phyloP scores from a whole-genome alignment of 2,329 filamentous ascomycete genomes.

The Fusarium sp. region DNA sequence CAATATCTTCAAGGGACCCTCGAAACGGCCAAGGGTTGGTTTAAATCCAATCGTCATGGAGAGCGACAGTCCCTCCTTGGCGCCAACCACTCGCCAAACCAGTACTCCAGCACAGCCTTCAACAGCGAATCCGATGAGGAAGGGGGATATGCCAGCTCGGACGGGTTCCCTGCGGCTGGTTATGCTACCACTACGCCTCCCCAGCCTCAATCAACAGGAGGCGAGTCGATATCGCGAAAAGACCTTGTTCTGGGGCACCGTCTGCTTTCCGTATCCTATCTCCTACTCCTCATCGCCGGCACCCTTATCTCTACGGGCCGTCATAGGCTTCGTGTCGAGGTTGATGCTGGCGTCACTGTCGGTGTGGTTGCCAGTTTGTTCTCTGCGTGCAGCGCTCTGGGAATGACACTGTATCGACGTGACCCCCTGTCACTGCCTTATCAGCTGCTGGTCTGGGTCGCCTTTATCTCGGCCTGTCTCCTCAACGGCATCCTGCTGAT shows the following conservation, averaged over 20 bases:
- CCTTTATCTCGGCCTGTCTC: slow-evolving; percentile 54
- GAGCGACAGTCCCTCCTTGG: slow-evolving; percentile 48
- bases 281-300: slow-evolving; percentile 73
- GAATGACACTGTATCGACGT: slow-evolving; percentile 66
- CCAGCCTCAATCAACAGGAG: slow-evolving; percentile 64
- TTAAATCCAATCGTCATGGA: slow-evolving; percentile 49
- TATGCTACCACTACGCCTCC: slow-evolving; percentile 70
- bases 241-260: slow-evolving; percentile 65
- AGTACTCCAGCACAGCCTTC: slow-evolving; percentile 47
- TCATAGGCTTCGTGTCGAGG: slow-evolving; percentile 75
- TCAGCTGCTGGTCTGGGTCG: slow-evolving; percentile 54
- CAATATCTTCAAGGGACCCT: slow-evolving; percentile 63
- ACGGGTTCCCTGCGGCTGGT: slow-evolving; percentile 61
- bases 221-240: slow-evolving; percentile 64
- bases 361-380: slow-evolving; percentile 76
- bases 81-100: slow-evolving; percentile 39
- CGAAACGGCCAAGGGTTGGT: slow-evolving; percentile 65
- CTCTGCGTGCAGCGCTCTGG: slow-evolving; percentile 71
- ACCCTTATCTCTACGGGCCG: slow-evolving; percentile 76
- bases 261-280: slow-evolving; percentile 67
- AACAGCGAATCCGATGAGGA: slow-evolving; percentile 57
- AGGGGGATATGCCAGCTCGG: slow-evolving; percentile 65
- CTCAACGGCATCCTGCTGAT: slow-evolving; percentile 59
- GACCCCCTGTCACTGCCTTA: slow-evolving; percentile 58
- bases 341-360: slow-evolving; percentile 78